Conservation (phyloP, 163 green algal species). For the Trebouxiophyceae sp. region DNA sequence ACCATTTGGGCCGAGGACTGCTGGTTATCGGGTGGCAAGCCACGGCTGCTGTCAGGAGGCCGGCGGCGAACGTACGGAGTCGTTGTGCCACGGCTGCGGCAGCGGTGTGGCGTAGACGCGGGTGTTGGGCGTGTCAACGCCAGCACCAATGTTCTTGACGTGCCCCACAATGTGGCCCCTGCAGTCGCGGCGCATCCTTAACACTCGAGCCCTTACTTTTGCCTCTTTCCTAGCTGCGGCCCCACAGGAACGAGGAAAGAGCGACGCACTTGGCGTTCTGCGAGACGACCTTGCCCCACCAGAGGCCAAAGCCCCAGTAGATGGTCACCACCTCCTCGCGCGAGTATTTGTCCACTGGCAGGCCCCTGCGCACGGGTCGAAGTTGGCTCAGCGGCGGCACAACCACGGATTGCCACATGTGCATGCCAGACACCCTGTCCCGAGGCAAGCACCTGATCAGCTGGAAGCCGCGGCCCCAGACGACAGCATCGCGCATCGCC, state of each 20-base stretch:
- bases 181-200: background rate
- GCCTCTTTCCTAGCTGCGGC: no score
- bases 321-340: slow-evolving; percentile 35
- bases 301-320: slow-evolving; percentile 55
- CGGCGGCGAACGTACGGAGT: slow-evolving; percentile 18
- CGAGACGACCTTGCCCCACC: slow-evolving; percentile 32
- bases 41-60: no score
- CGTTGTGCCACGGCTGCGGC: slow-evolving; percentile 78
- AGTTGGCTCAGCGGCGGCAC: no score
- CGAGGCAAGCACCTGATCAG: slow-evolving; percentile 32
- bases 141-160: slow-evolving; percentile 20
- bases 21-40: no score
- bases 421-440: no score
- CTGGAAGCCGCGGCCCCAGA: slow-evolving; percentile 46
- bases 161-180: slow-evolving; percentile 20
- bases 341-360: slow-evolving; percentile 33
- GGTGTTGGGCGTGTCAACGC: slow-evolving; percentile 26
- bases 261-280: slow-evolving; percentile 19
- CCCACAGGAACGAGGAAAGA: background rate
- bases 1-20: no score
- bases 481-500: slow-evolving; percentile 35
- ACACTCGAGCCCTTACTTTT: no score
- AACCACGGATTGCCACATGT: no score
- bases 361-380: slow-evolving; percentile 21
- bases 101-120: slow-evolving; percentile 69